Percentiles rank a stretch among this genome's conserved stretches.
Conservation (phyloP, 352 stramenopile species). For the Pythium utonaiense region DNA sequence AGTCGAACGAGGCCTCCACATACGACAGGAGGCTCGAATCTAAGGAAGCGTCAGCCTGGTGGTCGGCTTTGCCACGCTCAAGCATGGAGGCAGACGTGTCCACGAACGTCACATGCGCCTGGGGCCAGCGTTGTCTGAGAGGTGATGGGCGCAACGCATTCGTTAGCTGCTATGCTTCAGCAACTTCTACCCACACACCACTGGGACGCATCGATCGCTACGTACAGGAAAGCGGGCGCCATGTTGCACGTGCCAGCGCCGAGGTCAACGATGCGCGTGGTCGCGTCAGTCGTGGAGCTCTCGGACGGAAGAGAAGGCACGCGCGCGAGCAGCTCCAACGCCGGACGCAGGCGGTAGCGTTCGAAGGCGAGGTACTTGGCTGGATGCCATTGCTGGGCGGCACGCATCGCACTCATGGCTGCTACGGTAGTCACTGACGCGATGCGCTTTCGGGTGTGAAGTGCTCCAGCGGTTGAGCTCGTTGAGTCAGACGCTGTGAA, state of each 20-base stretch:
- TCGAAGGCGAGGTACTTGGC: conserved; percentile 67
- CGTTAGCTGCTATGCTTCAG: too few relatives aligned
- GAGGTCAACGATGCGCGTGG: conserved; percentile 50
- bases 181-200: too few relatives aligned
- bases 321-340: conserved; percentile 54
- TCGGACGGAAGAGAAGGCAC: conserved; percentile 25
- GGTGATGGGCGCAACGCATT: too few relatives aligned
- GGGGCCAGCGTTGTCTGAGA: conserved; percentile 44
- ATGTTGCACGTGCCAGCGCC: conserved; percentile 72
- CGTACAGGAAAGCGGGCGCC: conserved; percentile 53
- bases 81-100: conserved; percentile 66
- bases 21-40: conserved; percentile 35
- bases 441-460: background rate
- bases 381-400: conserved; percentile 49
- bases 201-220: conserved; percentile 8
- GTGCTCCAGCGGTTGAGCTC: too few relatives aligned
- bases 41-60: conserved; percentile 28
- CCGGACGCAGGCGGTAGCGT: conserved; percentile 48
- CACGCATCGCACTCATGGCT: conserved; percentile 15
- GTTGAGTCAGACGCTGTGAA: too few relatives aligned
- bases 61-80: conserved; percentile 35
- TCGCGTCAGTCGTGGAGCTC: background rate
- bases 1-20: conserved; percentile 55
- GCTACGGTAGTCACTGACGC: too few relatives aligned
- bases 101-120: conserved; percentile 50